These are phyloP conservation scores for Plectosphaerella sp. DNA, from an alignment of 2,329 filamentous ascomycete species.

Conservation along the genomic window DNA sequence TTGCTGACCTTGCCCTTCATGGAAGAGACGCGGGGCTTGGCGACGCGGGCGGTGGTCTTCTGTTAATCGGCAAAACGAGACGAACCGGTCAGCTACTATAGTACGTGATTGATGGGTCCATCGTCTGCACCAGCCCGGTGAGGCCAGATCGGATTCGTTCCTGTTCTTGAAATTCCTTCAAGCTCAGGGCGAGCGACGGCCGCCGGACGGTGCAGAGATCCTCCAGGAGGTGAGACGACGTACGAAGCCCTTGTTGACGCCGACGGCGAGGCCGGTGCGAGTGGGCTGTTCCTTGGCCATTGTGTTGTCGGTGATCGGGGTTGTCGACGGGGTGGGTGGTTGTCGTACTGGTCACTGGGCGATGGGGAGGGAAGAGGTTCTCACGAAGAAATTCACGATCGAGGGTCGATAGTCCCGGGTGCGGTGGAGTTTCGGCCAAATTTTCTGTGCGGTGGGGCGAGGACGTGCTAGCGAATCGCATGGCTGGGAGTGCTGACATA, in stretches of 20 bases:
- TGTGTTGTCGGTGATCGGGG: constrained; percentile 23
- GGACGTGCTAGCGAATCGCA: constrained; percentile 14
- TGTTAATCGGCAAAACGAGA: constrained; percentile 38
- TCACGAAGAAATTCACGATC: constrained; percentile 10
- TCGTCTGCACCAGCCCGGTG: constrained; percentile 40
- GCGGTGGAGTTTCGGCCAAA: constrained; percentile 1
- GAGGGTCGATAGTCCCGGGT: neutral
- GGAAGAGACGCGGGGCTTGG: constrained; percentile 73
- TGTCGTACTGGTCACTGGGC: constrained; percentile 18
- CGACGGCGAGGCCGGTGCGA: constrained; percentile 55
- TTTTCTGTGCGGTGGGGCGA: constrained; percentile 19
- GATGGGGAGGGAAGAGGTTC: constrained; percentile 5
- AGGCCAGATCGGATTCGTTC: neutral
- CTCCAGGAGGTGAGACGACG: constrained; percentile 70
- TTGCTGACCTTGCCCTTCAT: constrained; percentile 97
- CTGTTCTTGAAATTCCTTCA: neutral
- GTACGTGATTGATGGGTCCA: constrained; percentile 39
- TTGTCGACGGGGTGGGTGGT: constrained; percentile 22
- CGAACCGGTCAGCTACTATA: constrained; percentile 40
- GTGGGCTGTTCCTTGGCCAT: constrained; percentile 59
- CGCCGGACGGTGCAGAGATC: constrained; percentile 53
- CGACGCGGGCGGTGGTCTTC: constrained; percentile 78
- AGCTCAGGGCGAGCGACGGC: neutral
- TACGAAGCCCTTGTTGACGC: constrained; percentile 63
- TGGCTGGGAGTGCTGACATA: neutral